Base-by-base conservation (phyloP, 768 basidiomycete genomes). In the Cyclocybe aegerita region DNA sequence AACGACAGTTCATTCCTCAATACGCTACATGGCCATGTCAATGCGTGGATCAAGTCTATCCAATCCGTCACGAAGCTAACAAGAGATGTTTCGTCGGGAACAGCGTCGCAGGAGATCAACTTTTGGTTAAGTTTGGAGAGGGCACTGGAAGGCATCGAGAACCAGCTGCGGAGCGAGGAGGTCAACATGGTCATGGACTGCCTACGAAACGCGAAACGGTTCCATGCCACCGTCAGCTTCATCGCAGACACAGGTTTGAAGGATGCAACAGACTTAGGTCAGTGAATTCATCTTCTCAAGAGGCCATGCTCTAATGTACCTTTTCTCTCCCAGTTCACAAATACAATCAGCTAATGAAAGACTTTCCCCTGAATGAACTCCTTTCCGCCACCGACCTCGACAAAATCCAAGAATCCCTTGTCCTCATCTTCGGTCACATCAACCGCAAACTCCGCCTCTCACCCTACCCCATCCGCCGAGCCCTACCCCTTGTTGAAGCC, bases 301-400 rank as follows among this genome's bases (percentile, higher is more conserved):
- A 16, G 36, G 7, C n/a, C 31, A 37, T 14, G 41, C 11, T 31
- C 44, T 45, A 10, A 30, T 44, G 49, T 11, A 49, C 42, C 16
- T 50, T 45, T 15, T 8, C 12, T 31, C 37, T 9, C 29, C 4
- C 57, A 92, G 96, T 98, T 9, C 93, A 95, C 76, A 98, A 97
- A 68, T 96, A 98, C 75, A 98, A 99, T 62, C 87, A 91, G 55
- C 78, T 98, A 49, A 98, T 99, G 97, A 97, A 96, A 70, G 97
- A 99, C 64, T 98, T 98, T 60, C 97, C 97, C 0, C 77, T 99
- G 29, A 97, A 99, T 65, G 96, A 98, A 63, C 83, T 98, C 14
- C 80, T 99, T 23, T 93, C 95, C 7, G 93, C 97, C 0, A 97
- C 97, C 2, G 97, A 98, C 67, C 82, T 98, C 1, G 89, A 90